Conservation (phyloP, 345 rosid species). For the Populus davidiana region DNA sequence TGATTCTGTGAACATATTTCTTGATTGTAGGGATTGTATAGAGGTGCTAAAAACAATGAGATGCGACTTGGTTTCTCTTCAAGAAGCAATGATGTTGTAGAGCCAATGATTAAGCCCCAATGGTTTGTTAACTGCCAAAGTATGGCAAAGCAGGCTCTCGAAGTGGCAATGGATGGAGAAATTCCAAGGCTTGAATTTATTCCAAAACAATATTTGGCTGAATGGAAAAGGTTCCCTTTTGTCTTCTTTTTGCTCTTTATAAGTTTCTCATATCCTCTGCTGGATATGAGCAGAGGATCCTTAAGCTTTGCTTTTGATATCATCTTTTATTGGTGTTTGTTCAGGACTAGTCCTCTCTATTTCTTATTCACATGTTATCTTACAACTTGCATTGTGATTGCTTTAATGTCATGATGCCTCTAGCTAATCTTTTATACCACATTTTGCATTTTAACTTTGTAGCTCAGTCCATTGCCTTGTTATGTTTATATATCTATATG, state of each 20-base stretch:
- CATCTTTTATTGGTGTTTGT: too few species aligned
- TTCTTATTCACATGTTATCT: too few species aligned
- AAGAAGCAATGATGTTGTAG: conserved; percentile 78
- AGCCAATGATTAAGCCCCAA: conserved; percentile 92
- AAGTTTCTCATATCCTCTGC: not conserved
- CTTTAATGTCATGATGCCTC: not conserved
- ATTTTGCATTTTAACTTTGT: not conserved
- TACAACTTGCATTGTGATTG: not conserved
- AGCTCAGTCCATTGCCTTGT: not conserved
- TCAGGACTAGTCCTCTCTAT: too few species aligned
- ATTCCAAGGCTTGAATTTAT: conserved; percentile 70
- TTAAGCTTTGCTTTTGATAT: too few species aligned
- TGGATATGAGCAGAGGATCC: too few species aligned
- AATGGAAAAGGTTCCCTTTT: conserved; percentile 76
- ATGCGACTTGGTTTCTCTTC: conserved; percentile 88
- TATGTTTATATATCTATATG: not conserved
- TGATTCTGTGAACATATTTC: not conserved
- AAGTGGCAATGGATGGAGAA: conserved; percentile 54
- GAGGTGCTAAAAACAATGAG: conserved; percentile 76
- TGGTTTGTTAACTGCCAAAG: conserved; percentile 75
- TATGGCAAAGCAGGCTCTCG: conserved; percentile 80
- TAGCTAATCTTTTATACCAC: not conserved
- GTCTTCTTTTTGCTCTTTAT: not conserved
- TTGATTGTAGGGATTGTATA: conserved; percentile 59
- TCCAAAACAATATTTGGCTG: conserved; percentile 85